Conservation (phyloP, 768 basidiomycete genomes). For the Boletus fagicola region DNA sequence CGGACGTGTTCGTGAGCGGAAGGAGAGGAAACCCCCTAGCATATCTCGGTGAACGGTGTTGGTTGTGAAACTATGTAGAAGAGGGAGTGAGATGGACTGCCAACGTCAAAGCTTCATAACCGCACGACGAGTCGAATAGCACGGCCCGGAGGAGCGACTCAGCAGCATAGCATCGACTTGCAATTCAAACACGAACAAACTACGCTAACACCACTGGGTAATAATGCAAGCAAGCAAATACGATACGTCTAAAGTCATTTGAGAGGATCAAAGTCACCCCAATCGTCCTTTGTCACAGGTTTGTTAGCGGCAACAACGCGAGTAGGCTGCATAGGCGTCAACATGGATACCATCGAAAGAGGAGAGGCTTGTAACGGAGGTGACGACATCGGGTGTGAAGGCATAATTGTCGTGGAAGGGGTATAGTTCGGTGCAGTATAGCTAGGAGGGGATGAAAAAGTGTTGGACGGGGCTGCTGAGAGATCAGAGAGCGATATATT, state of each 20-base stretch:
- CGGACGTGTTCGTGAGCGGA: background rate
- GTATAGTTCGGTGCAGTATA: conserved; percentile 17
- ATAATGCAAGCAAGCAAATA: conserved; percentile 1
- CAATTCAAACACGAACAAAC: conserved; percentile 29
- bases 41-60: conserved; percentile 8
- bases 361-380: conserved; percentile 32
- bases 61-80: background rate
- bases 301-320: conserved; percentile 42
- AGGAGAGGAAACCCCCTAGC: conserved; percentile 2
- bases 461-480: conserved; percentile 18
- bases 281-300: conserved; percentile 60
- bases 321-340: conserved; percentile 58
- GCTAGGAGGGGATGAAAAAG: conserved; percentile 11
- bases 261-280: conserved; percentile 80
- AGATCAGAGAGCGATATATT: conserved; percentile 46
- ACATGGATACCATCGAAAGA: conserved; percentile 47
- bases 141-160: background rate
- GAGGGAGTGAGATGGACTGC: background rate
- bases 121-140: background rate
- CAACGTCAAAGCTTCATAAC: conserved; percentile 6
- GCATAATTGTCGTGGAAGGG: conserved; percentile 18
- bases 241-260: conserved; percentile 19
- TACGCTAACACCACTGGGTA: background rate
- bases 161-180: background rate
- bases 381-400: conserved; percentile 28